Evolutionary conservation across 2,329 filamentous ascomycete genomes (phyloP).

Genomic region (Rutstroemia sp.): DNA sequence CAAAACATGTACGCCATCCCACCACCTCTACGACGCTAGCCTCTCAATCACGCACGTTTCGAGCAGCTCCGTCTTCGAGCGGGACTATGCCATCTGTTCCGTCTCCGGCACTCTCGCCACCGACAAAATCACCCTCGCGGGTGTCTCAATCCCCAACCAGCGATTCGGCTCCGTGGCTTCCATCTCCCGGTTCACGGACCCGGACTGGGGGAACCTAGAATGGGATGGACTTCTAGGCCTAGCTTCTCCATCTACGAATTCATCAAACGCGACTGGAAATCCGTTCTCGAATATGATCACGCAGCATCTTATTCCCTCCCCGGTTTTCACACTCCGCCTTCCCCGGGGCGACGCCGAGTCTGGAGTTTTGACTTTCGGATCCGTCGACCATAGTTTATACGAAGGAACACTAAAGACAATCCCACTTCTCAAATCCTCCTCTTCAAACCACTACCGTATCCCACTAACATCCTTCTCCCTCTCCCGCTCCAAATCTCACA

Average conservation of each 20-base stretch:
- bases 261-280: background rate
- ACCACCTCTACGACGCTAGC: background rate
- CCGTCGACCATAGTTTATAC: background rate
- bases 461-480: background rate
- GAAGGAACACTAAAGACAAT: background rate
- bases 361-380: background rate
- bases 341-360: background rate
- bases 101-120: background rate
- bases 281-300: background rate
- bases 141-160: background rate
- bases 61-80: background rate
- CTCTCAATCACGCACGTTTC: background rate
- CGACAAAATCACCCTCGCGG: background rate
- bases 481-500: background rate
- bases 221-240: slow-evolving; percentile 6
- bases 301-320: background rate
- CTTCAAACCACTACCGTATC: background rate
- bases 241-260: background rate
- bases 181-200: background rate
- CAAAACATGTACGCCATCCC: background rate
- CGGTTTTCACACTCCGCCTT: slow-evolving; percentile 1
- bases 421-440: background rate
- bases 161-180: background rate
- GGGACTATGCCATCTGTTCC: background rate
- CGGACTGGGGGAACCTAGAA: slow-evolving; percentile 4